These are phyloP conservation scores for Agrocybe chaxingu DNA, from an alignment of 768 basidiomycete species.

Conservation along the genomic window DNA sequence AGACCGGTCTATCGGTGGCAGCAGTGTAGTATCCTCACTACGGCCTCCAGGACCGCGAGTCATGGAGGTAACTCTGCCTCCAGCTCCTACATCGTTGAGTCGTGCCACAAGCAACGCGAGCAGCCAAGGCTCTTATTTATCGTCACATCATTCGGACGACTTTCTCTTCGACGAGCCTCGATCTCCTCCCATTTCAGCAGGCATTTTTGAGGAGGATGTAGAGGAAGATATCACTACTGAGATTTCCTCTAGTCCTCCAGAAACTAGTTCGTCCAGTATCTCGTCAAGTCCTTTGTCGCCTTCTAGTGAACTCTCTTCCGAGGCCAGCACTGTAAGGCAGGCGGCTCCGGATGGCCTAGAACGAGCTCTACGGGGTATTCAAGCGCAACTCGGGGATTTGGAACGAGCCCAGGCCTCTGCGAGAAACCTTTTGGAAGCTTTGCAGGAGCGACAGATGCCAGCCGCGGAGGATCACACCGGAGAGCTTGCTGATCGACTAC, in stretches of 20 bases:
- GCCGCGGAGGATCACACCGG: constrained; percentile 33
- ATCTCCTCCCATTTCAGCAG: not conserved
- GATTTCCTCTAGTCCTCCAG: constrained; percentile 15
- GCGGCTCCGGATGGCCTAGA: constrained; percentile 31
- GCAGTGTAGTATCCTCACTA: constrained; percentile 33
- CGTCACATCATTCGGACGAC: constrained; percentile 76
- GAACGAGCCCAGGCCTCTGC: constrained; percentile 61
- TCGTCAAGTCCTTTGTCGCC: constrained; percentile 13
- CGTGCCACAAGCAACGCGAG: constrained; percentile 40
- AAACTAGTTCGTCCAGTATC: constrained; percentile 12
- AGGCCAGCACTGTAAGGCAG: constrained; percentile 32
- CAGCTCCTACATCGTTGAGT: constrained; percentile 27
- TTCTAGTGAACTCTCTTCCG: constrained; percentile 3
- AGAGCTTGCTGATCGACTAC: constrained; percentile 37
- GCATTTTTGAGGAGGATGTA: not conserved
- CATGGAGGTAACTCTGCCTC: constrained; percentile 16
- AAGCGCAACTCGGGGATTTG: constrained; percentile 56
- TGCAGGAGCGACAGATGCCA: constrained; percentile 46
- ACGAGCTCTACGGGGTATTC: constrained; percentile 52
- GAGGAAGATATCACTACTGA: constrained; percentile 14
- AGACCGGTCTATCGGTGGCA: constrained; percentile 45
- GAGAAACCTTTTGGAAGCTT: constrained; percentile 58
- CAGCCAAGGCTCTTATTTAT: constrained; percentile 40
- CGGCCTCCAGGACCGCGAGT: constrained; percentile 21
- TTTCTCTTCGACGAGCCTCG: constrained; percentile 34